phyloP scores from a whole-genome alignment of 208 protist genomes.

The Leishmania turanica region DNA sequence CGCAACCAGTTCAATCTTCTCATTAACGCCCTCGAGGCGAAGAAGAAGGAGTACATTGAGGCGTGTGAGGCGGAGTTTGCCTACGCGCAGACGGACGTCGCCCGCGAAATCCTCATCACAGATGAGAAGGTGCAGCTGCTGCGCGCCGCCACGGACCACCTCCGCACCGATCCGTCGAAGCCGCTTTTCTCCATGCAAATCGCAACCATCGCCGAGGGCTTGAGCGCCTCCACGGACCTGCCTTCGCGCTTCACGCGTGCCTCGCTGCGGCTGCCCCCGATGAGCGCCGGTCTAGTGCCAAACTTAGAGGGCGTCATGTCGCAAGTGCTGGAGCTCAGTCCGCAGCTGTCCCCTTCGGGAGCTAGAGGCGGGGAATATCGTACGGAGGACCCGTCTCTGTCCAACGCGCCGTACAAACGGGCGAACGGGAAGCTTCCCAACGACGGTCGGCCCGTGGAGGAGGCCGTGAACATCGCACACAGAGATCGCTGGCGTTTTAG shows the following conservation, averaged over 20 bases:
- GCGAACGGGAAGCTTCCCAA: constrained; percentile 1
- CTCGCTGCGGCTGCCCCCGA: constrained; percentile 46
- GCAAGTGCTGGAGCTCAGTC: constrained; percentile 50
- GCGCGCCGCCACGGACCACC: constrained; percentile 66
- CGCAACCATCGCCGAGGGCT: constrained; percentile 77
- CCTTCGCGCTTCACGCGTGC: constrained; percentile 51
- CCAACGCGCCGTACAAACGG: constrained; percentile 19
- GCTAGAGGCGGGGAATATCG: not conserved
- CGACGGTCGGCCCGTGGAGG: not conserved
- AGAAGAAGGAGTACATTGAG: constrained; percentile 75
- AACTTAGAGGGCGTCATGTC: constrained; percentile 76
- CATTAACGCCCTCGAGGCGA: constrained; percentile 66
- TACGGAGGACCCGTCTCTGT: not conserved
- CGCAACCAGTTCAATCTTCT: constrained; percentile 83
- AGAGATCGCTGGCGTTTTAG: not conserved
- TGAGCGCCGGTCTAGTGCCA: constrained; percentile 54
- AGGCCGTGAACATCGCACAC: constrained; percentile 6
- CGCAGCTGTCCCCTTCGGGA: not conserved
- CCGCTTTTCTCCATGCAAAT: constrained; percentile 88
- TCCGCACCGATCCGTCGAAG: constrained; percentile 47
- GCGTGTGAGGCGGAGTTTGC: constrained; percentile 74
- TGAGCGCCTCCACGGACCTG: constrained; percentile 48
- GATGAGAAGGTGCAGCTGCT: constrained; percentile 84
- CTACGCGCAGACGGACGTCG: constrained; percentile 63
- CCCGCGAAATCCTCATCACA: constrained; percentile 70